Percentiles rank a stretch among this genome's conserved stretches.
phyloP scores from a whole-genome alignment of 441 rosid genomes.

The Adansonia madagascariensis region DNA sequence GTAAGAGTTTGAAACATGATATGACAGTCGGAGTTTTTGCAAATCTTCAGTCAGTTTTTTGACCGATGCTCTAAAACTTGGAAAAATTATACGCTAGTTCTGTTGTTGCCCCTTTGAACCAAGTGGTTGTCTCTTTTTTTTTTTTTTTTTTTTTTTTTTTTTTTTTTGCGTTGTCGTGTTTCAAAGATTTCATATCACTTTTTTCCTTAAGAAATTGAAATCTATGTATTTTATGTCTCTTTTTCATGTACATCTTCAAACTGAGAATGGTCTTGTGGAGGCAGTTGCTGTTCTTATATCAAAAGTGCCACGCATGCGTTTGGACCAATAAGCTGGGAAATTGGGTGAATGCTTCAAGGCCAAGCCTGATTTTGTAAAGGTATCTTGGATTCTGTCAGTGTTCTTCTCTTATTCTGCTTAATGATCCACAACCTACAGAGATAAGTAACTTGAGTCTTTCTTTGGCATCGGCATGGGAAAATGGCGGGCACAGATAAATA shows the following conservation, averaged over 20 bases:
- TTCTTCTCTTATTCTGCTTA: slow-evolving; percentile 2
- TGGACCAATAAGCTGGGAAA: slow-evolving; percentile 60
- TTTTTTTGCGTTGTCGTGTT: neutral
- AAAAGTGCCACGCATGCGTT: slow-evolving; percentile 83
- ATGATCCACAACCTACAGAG: slow-evolving; percentile 17
- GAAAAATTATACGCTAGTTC: neutral
- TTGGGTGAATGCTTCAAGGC: slow-evolving; percentile 81
- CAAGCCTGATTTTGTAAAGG: slow-evolving; percentile 55
- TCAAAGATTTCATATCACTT: neutral
- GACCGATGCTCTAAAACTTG: neutral
- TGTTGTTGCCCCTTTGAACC: neutral
- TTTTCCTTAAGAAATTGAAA: neutral
- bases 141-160: too few species aligned
- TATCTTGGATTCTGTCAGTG: slow-evolving; percentile 29
- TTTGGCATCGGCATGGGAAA: slow-evolving; percentile 73
- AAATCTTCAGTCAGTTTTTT: neutral
- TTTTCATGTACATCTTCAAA: slow-evolving; percentile 48
- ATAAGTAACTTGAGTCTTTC: slow-evolving; percentile 25
- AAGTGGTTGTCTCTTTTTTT: neutral
- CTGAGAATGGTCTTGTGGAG: slow-evolving; percentile 90
- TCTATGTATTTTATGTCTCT: slow-evolving; percentile 25
- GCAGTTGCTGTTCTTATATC: slow-evolving; percentile 88
- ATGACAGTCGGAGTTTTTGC: neutral
- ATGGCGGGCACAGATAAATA: slow-evolving; percentile 85
- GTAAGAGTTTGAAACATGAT: neutral